Percentiles rank a stretch among this genome's conserved stretches.
Conservation (phyloP, 371 early-diverging fungal species). For the Umbelopsis sp. region DNA sequence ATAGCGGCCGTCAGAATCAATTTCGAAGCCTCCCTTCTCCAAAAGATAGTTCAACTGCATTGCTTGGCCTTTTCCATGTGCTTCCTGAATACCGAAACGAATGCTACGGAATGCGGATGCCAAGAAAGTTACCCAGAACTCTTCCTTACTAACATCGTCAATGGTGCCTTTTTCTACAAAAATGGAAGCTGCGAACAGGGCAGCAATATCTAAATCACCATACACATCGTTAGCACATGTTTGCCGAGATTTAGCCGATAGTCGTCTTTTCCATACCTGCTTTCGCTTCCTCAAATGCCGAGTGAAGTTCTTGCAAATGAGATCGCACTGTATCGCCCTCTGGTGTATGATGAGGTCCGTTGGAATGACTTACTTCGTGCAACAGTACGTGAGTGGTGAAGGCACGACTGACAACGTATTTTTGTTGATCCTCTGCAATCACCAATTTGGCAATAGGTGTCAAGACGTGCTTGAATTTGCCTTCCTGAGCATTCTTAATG, state of each 20-base stretch:
- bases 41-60: conserved; percentile 75
- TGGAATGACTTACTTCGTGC: conserved; percentile 82
- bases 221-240: not conserved
- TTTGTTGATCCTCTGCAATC: conserved; percentile 57
- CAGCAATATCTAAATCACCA: conserved; percentile 65
- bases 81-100: conserved; percentile 80
- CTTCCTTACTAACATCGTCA: conserved; percentile 58
- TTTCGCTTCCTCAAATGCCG: conserved; percentile 84
- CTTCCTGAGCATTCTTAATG: conserved; percentile 83
- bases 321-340: conserved; percentile 69
- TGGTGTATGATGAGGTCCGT: conserved; percentile 75
- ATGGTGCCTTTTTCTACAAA: conserved; percentile 68
- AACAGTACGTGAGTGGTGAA: conserved; percentile 80
- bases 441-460: conserved; percentile 68
- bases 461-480: conserved; percentile 73
- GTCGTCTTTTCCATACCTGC: conserved; percentile 62
- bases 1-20: conserved; percentile 51
- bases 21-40: conserved; percentile 70
- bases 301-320: conserved; percentile 72
- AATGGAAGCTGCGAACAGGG: conserved; percentile 73
- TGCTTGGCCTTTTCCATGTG: conserved; percentile 80
- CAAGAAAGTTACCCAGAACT: conserved; percentile 80
- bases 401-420: conserved; percentile 67
- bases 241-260: conserved; percentile 47
- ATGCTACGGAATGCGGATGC: conserved; percentile 83